These are phyloP conservation scores for Aspergillus uvarum DNA, from an alignment of 2,329 filamentous ascomycete species.

Conservation along the genomic window DNA sequence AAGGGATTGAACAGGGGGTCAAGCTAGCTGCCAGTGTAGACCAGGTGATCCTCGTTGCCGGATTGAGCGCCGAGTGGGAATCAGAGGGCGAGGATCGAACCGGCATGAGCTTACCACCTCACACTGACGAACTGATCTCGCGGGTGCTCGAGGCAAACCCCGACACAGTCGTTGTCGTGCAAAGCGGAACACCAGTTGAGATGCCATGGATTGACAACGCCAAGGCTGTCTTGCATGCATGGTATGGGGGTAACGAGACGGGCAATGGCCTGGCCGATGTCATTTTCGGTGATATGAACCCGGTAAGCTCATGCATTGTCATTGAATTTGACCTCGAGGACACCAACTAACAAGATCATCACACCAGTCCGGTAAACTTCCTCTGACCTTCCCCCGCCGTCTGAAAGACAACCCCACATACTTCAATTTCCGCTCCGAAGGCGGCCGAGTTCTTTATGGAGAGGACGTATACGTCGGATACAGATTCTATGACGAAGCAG, in stretches of 20 bases:
- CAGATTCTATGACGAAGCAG: constrained; percentile 69
- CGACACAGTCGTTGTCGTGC: constrained; percentile 68
- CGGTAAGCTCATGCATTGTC: constrained; percentile 30
- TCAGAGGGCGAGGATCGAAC: constrained; percentile 62
- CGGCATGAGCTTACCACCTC: constrained; percentile 48
- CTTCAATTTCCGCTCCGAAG: constrained; percentile 68
- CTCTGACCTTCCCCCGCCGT: constrained; percentile 43
- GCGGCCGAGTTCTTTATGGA: constrained; percentile 68
- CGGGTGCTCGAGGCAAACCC: constrained; percentile 64
- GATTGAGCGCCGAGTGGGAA: constrained; percentile 61
- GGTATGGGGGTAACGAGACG: constrained; percentile 79
- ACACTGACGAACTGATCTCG: constrained; percentile 56
- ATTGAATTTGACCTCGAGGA: too few species aligned
- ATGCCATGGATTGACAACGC: constrained; percentile 45
- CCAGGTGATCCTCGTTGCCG: constrained; percentile 71
- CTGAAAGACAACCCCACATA: constrained; percentile 55
- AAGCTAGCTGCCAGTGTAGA: constrained; percentile 66
- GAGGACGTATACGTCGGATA: constrained; percentile 79
- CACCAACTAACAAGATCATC: background rate
- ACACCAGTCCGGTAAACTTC: constrained; percentile 62
- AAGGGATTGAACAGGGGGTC: constrained; percentile 49
- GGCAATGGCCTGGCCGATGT: constrained; percentile 75
- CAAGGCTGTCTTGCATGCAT: constrained; percentile 66
- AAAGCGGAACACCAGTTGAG: constrained; percentile 66
- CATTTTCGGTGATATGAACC: constrained; percentile 68